phyloP scores from a whole-genome alignment of 176 grass and related monocot genomes.

The Dendrocalamus sinicus region DNA sequence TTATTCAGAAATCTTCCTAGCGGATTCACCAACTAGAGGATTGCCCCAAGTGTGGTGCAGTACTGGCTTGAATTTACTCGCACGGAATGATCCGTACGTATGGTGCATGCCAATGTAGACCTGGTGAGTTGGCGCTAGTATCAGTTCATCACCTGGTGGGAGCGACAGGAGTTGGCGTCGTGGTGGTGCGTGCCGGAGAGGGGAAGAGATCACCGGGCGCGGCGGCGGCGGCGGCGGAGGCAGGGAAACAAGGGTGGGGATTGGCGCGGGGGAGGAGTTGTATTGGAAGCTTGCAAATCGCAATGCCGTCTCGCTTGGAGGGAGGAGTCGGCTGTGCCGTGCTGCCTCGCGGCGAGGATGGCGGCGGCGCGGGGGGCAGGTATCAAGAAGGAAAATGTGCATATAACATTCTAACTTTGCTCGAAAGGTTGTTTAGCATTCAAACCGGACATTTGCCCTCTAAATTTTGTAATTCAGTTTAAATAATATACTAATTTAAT shows the following conservation, averaged over 20 bases:
- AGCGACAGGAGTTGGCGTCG: not conserved
- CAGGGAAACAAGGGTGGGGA: not conserved
- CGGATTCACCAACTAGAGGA: not conserved
- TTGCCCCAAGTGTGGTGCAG: not conserved
- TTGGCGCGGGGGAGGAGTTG: not conserved
- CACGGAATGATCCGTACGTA: not conserved
- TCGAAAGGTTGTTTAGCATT: too few species aligned
- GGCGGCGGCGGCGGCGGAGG: not conserved
- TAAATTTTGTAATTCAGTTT: too few species aligned
- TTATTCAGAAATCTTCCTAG: not conserved
- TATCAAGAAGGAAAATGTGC: too few species aligned
- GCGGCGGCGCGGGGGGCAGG: not conserved
- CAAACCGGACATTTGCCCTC: fast-evolving
- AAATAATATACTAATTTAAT: too few species aligned
- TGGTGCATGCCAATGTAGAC: not conserved
- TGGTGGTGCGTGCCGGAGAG: not conserved
- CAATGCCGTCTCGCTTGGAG: not conserved
- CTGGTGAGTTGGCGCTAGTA: not conserved
- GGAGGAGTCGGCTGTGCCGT: not conserved
- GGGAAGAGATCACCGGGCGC: not conserved
- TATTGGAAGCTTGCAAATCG: not conserved
- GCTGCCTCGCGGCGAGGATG: not conserved
- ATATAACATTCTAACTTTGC: too few species aligned
- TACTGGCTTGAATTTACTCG: not conserved
- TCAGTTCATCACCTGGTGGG: conserved; percentile 20